Percentiles rank a stretch among this genome's conserved stretches.
These are phyloP conservation scores for Syzygium jambos DNA, from an alignment of 345 rosid genomes.

Conservation along the genomic window DNA sequence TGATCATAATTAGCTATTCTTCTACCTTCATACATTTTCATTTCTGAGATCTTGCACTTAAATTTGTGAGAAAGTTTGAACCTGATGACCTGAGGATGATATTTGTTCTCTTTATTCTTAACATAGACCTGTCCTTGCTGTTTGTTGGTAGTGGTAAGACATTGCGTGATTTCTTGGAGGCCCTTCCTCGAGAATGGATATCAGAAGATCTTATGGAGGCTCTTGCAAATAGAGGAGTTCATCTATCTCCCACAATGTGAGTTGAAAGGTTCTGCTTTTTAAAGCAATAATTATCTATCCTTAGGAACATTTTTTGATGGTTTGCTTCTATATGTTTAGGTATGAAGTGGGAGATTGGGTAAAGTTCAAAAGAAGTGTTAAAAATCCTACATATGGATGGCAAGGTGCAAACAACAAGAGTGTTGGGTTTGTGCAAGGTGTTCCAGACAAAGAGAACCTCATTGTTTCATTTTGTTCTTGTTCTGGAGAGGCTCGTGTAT, in stretches of 20 bases:
- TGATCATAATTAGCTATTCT: background rate
- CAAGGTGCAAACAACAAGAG: slow-evolving; percentile 86
- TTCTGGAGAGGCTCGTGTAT: slow-evolving; percentile 79
- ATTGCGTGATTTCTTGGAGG: slow-evolving; percentile 80
- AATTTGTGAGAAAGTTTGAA: background rate
- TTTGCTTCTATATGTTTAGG: slow-evolving; percentile 19
- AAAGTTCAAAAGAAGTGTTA: slow-evolving; percentile 75
- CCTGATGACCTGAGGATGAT: background rate
- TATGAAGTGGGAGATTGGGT: slow-evolving; percentile 97
- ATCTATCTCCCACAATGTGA: slow-evolving; percentile 85
- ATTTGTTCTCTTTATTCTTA: background rate
- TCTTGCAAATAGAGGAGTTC: slow-evolving; percentile 60
- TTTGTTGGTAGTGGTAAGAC: slow-evolving; percentile 75
- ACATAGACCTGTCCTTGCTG: background rate
- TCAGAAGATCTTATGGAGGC: slow-evolving; percentile 97
- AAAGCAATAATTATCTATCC: background rate
- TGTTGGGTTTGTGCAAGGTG: slow-evolving; percentile 92
- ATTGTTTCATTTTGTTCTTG: slow-evolving; percentile 88
- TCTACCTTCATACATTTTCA: background rate
- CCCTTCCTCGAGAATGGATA: slow-evolving; percentile 98
- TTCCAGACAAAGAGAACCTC: slow-evolving; percentile 63
- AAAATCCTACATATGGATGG: slow-evolving; percentile 76
- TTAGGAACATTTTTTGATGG: background rate
- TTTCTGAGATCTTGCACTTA: background rate
- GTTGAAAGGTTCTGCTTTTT: slow-evolving; percentile 15